Base-by-base conservation (phyloP, 225 moss, liverwort and hornwort genomes). In the Pseudisothecium myosuroides region DNA sequence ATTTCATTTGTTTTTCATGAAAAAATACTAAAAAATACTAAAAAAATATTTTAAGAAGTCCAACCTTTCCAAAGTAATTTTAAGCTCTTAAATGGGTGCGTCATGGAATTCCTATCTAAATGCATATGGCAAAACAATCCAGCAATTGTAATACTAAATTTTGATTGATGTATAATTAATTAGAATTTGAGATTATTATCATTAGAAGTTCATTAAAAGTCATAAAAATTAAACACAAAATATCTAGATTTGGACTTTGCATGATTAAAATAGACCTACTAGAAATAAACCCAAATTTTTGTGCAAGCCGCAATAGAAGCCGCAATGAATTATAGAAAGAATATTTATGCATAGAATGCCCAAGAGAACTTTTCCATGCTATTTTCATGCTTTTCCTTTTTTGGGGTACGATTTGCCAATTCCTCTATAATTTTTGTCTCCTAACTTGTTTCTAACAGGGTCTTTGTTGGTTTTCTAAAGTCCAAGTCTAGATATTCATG, bases 21-120 rank as follows among this genome's bases (percentile, higher is more conserved):
- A 66, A 37, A 37, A 34, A 18, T 65, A n/a, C n/a, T n/a, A n/a
- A n/a, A n/a, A n/a, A n/a, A n/a, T 10, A 66, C 1, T 3, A 0
- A 20, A 37, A 37, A 19, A 20, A n/a, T 37, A 66, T 20, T 66
- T 20, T 1, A 37, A 66, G 11, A 37, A 66, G 37, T 66, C 66
- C 18, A 37, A 66, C 11, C 5, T 37, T 6, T 2, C 11, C 11
- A 37, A 66, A 66, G 3, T 66, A 37, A 36, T 36, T 36, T 19
- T 36, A 0, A 66, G 3, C 20, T 66, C 5, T 37, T 11, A 11
- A n/a, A 68, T 37, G 12, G n/a, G 11, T 1, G 0, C 1, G 6
- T 22, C 12, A 22, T 12, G 12, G 3, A 68, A 3, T 3, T n/a
- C 11, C 6, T 22, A 9, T 3, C 65, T 66, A 37, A 6, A 67